A percentile compares a stretch with the other conserved stretches of the same genome.
phyloP scores from a whole-genome alignment of 2,329 filamentous ascomycete species.

The Trichoderma koningii region DNA sequence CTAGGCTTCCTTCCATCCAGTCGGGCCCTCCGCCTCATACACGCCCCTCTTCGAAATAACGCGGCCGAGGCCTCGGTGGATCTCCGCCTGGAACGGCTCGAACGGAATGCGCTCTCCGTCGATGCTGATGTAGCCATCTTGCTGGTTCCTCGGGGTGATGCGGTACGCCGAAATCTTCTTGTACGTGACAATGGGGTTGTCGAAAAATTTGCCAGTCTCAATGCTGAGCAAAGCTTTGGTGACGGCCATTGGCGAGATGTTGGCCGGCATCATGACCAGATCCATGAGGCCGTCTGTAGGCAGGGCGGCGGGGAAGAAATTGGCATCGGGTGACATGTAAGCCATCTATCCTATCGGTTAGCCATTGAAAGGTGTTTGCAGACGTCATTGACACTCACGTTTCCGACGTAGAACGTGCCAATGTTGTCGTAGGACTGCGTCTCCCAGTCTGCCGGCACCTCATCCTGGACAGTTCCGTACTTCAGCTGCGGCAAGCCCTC shows the following conservation, averaged over 20 bases:
- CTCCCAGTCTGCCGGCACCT: conserved; percentile 77
- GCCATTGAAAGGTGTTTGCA: not conserved
- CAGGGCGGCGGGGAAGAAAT: conserved; percentile 83
- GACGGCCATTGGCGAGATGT: conserved; percentile 66
- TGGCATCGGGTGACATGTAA: conserved; percentile 82
- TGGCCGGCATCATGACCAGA: conserved; percentile 76
- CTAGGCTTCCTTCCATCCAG: conserved; percentile 49
- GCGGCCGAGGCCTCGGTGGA: conserved; percentile 79
- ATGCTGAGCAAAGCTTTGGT: conserved; percentile 71
- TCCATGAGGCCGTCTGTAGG: conserved; percentile 86
- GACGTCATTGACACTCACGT: too few species aligned
- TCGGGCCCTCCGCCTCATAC: conserved; percentile 67
- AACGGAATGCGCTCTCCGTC: conserved; percentile 89
- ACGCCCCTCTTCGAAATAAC: conserved; percentile 76
- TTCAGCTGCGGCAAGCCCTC: conserved; percentile 69
- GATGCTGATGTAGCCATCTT: conserved; percentile 85
- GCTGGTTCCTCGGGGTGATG: conserved; percentile 71
- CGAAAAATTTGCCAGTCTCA: conserved; percentile 74
- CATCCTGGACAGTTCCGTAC: conserved; percentile 78
- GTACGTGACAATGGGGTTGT: conserved; percentile 75
- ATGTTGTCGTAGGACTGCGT: conserved; percentile 72
- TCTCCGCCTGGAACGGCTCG: conserved; percentile 86
- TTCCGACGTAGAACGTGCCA: conserved; percentile 92
- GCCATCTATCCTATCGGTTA: conserved; percentile 62
- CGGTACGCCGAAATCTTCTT: conserved; percentile 86